Evolutionary conservation across 2,329 filamentous ascomycete species (phyloP), one percentile per base, ranked within the genome.

Genomic region (Raffaelea arxii): DNA sequence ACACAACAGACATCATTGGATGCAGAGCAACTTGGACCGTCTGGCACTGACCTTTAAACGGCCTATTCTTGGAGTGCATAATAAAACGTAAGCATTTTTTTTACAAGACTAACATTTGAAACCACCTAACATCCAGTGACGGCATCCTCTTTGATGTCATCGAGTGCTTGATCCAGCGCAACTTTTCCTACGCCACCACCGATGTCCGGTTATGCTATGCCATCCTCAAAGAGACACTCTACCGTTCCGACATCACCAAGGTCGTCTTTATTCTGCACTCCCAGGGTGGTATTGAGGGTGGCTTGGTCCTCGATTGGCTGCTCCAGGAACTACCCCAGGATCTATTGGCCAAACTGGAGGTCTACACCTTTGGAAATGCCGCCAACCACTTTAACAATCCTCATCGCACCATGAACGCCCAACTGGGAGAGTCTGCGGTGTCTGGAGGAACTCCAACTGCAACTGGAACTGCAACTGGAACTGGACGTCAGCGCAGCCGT

Each of bases 351-450:
- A 84, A 87, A 55, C 70, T 89, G 1, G 85, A 91, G 61, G 75
- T 91, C 3, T 83, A 82, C 61, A 90, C 85, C 0, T 91, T 91
- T 59, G 86, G 84, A 24, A 84, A 78, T 48, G 85, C 84, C 0
- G 82, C 86, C 0, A 87, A 87, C 56, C 84, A 90, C 60, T 90
- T 88, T 67, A 89, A 89, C 61, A 87, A 88, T 52, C 86, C 85
- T 0, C 74, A 78, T 53, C 69, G 73, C 3, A 72, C 75, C 48
- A 55, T 66, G 11, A 55, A 62, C 2, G 71, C 70, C 1, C 72
- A 78, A 51, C 54, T 55, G 6, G 65, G n/a, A 6, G 45, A 47
- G 19, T n/a, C n/a, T n/a, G n/a, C n/a, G n/a, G n/a, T n/a, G n/a
- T n/a, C n/a, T n/a, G 19, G 19, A 12, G 19, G 19, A 18, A 5